Percentiles rank a stretch among this genome's conserved stretches.
Evolutionary conservation across 176 grass and related monocot species (phyloP).

Genomic region (Rhynchospora pubera): DNA sequence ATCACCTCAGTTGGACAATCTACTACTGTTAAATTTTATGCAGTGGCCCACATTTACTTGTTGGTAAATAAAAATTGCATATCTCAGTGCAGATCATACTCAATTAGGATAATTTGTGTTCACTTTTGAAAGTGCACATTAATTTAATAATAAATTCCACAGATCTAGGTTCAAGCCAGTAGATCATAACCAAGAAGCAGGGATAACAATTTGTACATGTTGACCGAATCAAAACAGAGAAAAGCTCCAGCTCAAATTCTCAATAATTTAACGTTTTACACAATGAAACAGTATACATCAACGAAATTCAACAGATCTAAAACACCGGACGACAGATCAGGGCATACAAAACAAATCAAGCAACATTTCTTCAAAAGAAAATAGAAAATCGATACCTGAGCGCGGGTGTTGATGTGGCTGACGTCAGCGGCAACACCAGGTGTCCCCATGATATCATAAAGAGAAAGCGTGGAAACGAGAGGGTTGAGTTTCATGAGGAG

Average conservation of each 20-base stretch:
- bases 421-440: constrained; percentile 37
- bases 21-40: neutral
- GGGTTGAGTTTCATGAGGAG: constrained; percentile 51
- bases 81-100: neutral
- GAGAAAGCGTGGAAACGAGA: constrained; percentile 34
- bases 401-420: constrained; percentile 41
- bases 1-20: neutral
- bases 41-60: neutral
- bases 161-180: neutral
- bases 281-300: neutral
- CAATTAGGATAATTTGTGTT: neutral
- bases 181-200: neutral
- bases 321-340: neutral
- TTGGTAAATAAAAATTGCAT: neutral
- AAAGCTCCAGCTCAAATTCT: neutral
- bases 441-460: constrained; percentile 41
- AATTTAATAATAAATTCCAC: neutral
- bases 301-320: neutral
- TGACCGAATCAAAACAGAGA: neutral
- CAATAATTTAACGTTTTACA: neutral
- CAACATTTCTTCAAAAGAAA: neutral
- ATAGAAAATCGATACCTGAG: constrained; percentile 5
- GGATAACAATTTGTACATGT: neutral
- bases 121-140: neutral
- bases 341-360: neutral